Percentiles rank a stretch among this genome's conserved stretches.
phyloP scores from a whole-genome alignment of 805 yeast genomes.

The Barnettozyma populi region DNA sequence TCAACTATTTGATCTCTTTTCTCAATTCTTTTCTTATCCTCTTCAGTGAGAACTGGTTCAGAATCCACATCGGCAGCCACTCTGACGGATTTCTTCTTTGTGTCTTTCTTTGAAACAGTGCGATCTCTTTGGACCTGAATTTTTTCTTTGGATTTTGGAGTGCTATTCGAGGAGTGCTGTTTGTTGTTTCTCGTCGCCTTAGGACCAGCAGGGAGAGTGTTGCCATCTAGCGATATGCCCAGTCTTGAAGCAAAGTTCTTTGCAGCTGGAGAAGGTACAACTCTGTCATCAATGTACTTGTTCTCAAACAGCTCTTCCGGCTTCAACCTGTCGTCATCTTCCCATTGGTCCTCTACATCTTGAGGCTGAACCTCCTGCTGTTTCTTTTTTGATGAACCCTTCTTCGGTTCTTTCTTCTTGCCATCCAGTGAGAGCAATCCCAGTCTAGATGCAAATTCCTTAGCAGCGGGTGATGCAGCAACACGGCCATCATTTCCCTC shows the following conservation, averaged over 20 bases:
- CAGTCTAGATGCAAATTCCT: constrained; percentile 1
- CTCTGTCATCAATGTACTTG: constrained; percentile 9
- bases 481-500: not conserved
- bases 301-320: not conserved
- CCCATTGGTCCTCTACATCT: constrained; percentile 8
- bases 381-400: not conserved
- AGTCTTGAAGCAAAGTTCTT: constrained; percentile 21
- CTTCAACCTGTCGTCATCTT: constrained; percentile 10
- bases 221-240: constrained; percentile 11
- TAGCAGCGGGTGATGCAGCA: not conserved
- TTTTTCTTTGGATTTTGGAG: constrained; percentile 3
- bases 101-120: not conserved
- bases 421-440: not conserved
- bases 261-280: constrained; percentile 19
- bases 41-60: constrained; percentile 7
- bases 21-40: constrained; percentile 6
- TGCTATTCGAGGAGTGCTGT: not conserved
- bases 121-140: not conserved
- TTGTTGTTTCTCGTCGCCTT: constrained; percentile 7
- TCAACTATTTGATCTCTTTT: constrained; percentile 9
- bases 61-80: not conserved
- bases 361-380: not conserved
- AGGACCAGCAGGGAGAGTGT: not conserved
- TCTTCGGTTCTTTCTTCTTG: not conserved
- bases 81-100: not conserved